Evolutionary conservation across 192 early-diverging fungal species (phyloP), one percentile per base, ranked within the genome.

Genomic region (Mortierella alpina): DNA sequence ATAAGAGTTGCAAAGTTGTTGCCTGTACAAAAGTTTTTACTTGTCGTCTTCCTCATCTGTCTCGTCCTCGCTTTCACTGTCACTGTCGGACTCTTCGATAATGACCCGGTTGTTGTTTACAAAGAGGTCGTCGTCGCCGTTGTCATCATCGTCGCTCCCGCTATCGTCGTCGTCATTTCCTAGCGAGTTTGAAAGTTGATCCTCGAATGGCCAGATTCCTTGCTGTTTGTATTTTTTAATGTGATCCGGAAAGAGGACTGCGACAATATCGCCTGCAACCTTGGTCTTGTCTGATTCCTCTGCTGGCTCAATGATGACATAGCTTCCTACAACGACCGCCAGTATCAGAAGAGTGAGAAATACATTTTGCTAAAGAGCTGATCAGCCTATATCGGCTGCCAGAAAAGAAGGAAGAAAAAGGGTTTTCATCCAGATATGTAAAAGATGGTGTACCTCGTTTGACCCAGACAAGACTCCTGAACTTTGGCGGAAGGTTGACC

Each of bases 401-500:
- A 58, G 4, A 51, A 9, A 42, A 46, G 14, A 18, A 5, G 14
- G 1, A 53, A 50, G 14, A 18, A n/a, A 3, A 20, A 49, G 18
- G 0, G 1, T 9, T 7, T 50, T 0, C n/a, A 41, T 40, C 11
- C 81, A 66, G 48, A 75, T 85, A 62, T 48, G 47, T 44, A 40
- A 12, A 23, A 8, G 2, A 14, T 13, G 31, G 23, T 47, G 68
- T 83, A 88, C 94, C 93, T 82, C 92, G 83, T 81, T 93, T 94
- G 44, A 96, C 92, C 94, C 95, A 96, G 58, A 96, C 87, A 13
- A 93, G 75, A 72, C 89, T 95, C 55, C 93, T 90, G 84, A 91
- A 96, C 75, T 87, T 90, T 42, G 93, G 91, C 15, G 93, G 94
- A 59, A 96, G 73, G 59, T 86, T 89, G 47, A 88, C 93, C 42